Base-by-base conservation (phyloP, 2,329 filamentous ascomycete species). In the Trichoderma guizhouense region DNA sequence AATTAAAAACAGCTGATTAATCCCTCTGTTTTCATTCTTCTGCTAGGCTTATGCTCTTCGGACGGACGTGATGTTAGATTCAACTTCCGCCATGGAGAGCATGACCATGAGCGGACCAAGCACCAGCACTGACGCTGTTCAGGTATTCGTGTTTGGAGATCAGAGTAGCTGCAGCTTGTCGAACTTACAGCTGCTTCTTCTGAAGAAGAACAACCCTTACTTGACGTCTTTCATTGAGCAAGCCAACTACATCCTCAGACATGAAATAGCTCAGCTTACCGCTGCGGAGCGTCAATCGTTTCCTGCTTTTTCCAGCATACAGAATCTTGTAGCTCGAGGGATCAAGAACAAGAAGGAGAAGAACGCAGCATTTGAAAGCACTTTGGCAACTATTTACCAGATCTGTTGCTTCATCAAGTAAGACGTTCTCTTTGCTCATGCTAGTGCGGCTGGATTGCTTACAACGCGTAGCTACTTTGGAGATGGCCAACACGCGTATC, bases 311-410 rank as follows among this genome's bases (percentile, higher is more conserved):
- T 72, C 30, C 11, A 72, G 71, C 24, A 57, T 69, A 21, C 65
- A 72, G 32, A 47, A 69, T 21, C 71, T 72, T 57, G 55, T 72
- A 39, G 24, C 71, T 32, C 71, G 71, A n/a, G 65, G 24, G 4
- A 30, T 39, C 3, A 69, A 72, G 39, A 63, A 26, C 3, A 69
- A 72, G 39, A 63, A 26, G 14, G 53, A 63, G 1, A 64, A 36
- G 21, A 69, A 69, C 24, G 65, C 55, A 26, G 71, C 71, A 14
- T 26, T 72, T 11, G 65, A 72, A 30, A 72, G 71, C n/a, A 55
- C 64, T 18, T 28, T 72, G 24, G 32, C 66, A 28, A 72, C 71
- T 18, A 28, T 72, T 21, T 69, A 72, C 24, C 71, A 72, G 39
- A 21, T 72, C 6, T 69, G 71, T 7, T 62, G 36, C 28, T 72